phyloP scores from a whole-genome alignment of 768 basidiomycete genomes.

The Calocybe gangraenosa region DNA sequence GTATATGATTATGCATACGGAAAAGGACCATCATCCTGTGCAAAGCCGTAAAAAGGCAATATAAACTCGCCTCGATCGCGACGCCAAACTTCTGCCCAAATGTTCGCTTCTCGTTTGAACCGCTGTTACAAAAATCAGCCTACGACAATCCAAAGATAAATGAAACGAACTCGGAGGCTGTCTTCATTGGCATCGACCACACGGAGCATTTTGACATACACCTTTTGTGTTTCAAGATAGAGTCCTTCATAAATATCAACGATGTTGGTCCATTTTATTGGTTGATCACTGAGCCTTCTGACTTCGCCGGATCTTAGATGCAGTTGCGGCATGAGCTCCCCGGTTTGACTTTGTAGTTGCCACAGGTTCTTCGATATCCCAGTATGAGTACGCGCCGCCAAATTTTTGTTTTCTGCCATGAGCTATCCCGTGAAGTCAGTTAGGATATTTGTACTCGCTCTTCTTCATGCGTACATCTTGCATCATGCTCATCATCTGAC shows the following conservation, averaged over 20 bases:
- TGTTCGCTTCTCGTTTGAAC: constrained; percentile 48
- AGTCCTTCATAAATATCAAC: constrained; percentile 55
- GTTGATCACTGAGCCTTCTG: constrained; percentile 40
- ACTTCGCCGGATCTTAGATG: constrained; percentile 53
- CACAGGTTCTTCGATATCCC: constrained; percentile 49
- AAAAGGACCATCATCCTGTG: constrained; percentile 52
- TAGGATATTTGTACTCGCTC: not conserved
- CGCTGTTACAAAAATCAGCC: constrained; percentile 28
- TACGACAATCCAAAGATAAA: not conserved
- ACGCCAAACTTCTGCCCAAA: constrained; percentile 53
- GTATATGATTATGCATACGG: constrained; percentile 33
- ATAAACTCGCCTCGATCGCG: constrained; percentile 47
- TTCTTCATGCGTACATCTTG: constrained; percentile 33
- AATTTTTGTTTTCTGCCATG: constrained; percentile 27
- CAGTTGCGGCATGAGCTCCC: constrained; percentile 44
- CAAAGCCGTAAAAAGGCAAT: constrained; percentile 56
- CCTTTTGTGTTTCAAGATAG: constrained; percentile 50
- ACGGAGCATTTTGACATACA: constrained; percentile 53
- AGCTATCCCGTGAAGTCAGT: constrained; percentile 17
- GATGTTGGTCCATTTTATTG: constrained; percentile 46
- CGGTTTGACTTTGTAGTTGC: constrained; percentile 41
- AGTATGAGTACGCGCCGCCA: constrained; percentile 30
- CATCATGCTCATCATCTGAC: constrained; percentile 44
- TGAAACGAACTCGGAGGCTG: constrained; percentile 35
- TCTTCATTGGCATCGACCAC: constrained; percentile 45